Evolutionary conservation across 805 yeast genomes (phyloP), one percentile per base, ranked within the genome.

Genomic region (Candida maesae): DNA sequence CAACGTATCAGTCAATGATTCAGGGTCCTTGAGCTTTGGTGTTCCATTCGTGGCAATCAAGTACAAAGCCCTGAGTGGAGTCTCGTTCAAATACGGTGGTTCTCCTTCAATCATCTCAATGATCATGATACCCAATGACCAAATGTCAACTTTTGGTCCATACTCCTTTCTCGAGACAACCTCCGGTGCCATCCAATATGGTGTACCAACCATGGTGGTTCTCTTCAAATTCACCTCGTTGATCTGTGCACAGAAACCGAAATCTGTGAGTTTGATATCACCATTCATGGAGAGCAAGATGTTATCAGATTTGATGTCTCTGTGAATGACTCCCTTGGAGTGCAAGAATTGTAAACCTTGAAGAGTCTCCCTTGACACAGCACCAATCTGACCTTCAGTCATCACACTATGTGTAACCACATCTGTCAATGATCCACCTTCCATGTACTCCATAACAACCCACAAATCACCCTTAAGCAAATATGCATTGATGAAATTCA

Each of bases 171-270:
- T 79, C 15, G 90, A 79, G 20, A 93, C 96, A 39, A 93, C 96
- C 63, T 93, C 99, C 1, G 99, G 99, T 0, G 99, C 99, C 99
- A 93, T 93, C 99, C 99, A 93, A 62, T 93, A 93, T 12, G 99
- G 99, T 0, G 99, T 93, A 13, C 99, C 99, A 14, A 93, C 99
- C 95, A 93, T 88, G 5, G 99, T 93, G 3, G 96, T 89, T 61
- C 99, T 79, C 63, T 91, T 90, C 41, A 84, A 70, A 50, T 85
- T 84, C 40, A 77, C 75, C 50, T 84, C 95, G 27, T 84, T 85
- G 46, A 85, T 73, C 63, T 90, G 95, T 0, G 99, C 99, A 67
- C 99, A 93, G 68, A 91, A 93, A 1, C 95, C 95, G 61, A 87
- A 87, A 66, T 93, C 99, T 0, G 99, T 93, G 60, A 93, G 72